These are phyloP conservation scores for Penicillium atrosanguineum DNA, from an alignment of 495 filamentous ascomycete genomes.

Conservation along the genomic window DNA sequence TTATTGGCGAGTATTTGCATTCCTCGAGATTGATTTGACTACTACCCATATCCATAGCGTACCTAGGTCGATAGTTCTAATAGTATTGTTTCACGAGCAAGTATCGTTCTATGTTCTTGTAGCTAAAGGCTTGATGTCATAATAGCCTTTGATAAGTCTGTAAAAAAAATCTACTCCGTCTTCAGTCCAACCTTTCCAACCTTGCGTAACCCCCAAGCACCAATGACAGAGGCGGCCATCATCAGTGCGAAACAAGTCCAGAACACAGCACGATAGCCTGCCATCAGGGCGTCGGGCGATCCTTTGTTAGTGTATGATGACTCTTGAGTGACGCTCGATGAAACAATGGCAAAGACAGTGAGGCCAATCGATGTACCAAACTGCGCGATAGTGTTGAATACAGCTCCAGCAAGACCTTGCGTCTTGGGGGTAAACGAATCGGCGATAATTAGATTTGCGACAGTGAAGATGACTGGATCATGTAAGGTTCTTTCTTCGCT, in stretches of 20 bases:
- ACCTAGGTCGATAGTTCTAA: not conserved
- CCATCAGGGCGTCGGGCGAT: constrained; percentile 44
- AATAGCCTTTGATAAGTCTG: too few species aligned
- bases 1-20: not conserved
- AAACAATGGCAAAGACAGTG: constrained; percentile 55
- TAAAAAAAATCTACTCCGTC: constrained; percentile 28
- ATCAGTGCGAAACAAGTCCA: constrained; percentile 57
- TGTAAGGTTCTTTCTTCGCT: not conserved
- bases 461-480: constrained; percentile 43
- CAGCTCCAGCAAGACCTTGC: constrained; percentile 60
- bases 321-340: constrained; percentile 46
- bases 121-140: not conserved
- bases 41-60: not conserved
- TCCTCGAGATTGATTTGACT: not conserved
- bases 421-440: constrained; percentile 54
- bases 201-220: constrained; percentile 46
- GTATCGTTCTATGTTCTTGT: not conserved
- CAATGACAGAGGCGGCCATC: constrained; percentile 39
- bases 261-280: constrained; percentile 59
- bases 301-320: constrained; percentile 22
- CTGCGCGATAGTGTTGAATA: constrained; percentile 63
- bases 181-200: constrained; percentile 57
- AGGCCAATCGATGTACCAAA: constrained; percentile 60
- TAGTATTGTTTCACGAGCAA: not conserved
- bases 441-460: constrained; percentile 58